Conservation (phyloP, 2,329 filamentous ascomycete genomes). For the Alternaria atra region DNA sequence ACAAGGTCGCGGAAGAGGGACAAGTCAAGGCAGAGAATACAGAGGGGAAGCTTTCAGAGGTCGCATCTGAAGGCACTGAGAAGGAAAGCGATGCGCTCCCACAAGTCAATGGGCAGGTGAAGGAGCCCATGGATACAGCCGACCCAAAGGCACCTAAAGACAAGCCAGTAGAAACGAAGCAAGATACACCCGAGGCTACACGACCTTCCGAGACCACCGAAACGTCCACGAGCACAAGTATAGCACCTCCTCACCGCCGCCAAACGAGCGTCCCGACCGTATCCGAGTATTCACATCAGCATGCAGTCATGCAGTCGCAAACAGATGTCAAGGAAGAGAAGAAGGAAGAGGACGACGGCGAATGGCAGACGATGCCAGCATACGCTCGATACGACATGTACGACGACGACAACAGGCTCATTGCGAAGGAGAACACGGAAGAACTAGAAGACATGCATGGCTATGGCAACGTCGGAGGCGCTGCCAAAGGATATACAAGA, state of each 20-base stretch:
- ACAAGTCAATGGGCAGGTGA: slow-evolving; percentile 25
- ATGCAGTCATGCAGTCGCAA: slow-evolving; percentile 65
- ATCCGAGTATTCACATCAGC: slow-evolving; percentile 94
- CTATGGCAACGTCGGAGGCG: slow-evolving; percentile 83
- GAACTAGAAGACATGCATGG: slow-evolving; percentile 73
- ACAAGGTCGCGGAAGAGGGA: slow-evolving; percentile 33
- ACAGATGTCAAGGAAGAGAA: slow-evolving; percentile 55
- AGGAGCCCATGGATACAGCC: slow-evolving; percentile 17
- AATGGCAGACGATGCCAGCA: slow-evolving; percentile 97
- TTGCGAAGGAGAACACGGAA: slow-evolving; percentile 80
- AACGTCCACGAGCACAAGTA: slow-evolving; percentile 20
- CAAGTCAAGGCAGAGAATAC: slow-evolving; percentile 16
- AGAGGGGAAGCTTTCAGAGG: slow-evolving; percentile 11
- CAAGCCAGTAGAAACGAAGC: slow-evolving; percentile 15
- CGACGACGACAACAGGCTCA: slow-evolving; percentile 87
- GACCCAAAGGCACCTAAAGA: slow-evolving; percentile 17
- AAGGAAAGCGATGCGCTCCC: slow-evolving; percentile 19
- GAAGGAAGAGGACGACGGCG: slow-evolving; percentile 69
- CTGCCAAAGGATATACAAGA: slow-evolving; percentile 92
- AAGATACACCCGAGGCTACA: background rate
- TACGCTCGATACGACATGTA: slow-evolving; percentile 95
- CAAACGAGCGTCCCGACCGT: slow-evolving; percentile 43
- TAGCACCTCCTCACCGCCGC: slow-evolving; percentile 15
- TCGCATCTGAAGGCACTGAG: slow-evolving; percentile 10
- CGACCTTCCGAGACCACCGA: slow-evolving; percentile 10